Evolutionary conservation across 2,329 filamentous ascomycete species (phyloP), one percentile per base, ranked within the genome.

Genomic region (Aspergillus hortae): DNA sequence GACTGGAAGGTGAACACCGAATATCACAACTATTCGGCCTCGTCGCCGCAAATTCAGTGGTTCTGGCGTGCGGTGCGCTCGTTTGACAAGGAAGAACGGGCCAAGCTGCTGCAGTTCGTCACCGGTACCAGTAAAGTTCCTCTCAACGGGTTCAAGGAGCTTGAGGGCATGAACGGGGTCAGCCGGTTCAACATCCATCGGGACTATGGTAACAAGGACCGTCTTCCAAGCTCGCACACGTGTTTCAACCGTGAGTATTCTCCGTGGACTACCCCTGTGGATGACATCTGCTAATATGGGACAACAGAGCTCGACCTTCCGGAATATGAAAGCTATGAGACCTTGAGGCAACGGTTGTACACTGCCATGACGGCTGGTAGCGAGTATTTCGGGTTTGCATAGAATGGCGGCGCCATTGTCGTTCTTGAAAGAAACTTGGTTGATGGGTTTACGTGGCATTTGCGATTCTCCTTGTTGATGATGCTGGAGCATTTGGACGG

Each of bases 1-100:
- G 94, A 99, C 74, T 99, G 94, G 94, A 96, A 96, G 82, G 91
- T 89, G 74, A 96, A 96, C 74, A 95, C 92, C 2, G 95, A 99
- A 68, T 97, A 99, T 65, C 92, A 97, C 74, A 97, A 97, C 73
- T 99, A 99, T 76, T 90, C 85, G 4, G 87, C 90, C 30, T 92
- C 92, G 0, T 96, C 94, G 3, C 89, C 90, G 42, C 95, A 99
- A 70, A 96, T 99, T 54, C 92, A 97, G 71, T 99, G 94, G 94
- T 99, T 99, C 84, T 99, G 94, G 94, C 88, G 95, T 65, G 94
- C 94, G 23, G 85, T 99, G 41, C 87, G 94, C 63, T 96, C 92
- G 4, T 99, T 96, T 67, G 95, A 97, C 77, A 97, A 97, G 76
- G 95, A 99, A 76, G 95, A 99, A 75, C 89, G 90, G 55, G 94